Conservation (phyloP, 192 early-diverging fungal species). For the Ambispora gerdemannii region DNA sequence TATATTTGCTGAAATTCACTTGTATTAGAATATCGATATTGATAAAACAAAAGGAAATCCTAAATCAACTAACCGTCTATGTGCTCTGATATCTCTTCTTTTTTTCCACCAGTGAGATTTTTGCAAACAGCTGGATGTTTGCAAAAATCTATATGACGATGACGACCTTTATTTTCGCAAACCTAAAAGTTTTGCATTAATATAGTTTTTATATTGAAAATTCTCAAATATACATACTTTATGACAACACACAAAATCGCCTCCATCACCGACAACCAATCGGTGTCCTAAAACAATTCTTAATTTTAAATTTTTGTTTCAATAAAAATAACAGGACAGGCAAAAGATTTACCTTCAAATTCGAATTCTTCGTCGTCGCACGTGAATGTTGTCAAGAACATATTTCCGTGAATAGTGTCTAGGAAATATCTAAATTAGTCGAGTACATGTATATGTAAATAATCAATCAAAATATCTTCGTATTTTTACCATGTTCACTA, state of each 20-base stretch:
- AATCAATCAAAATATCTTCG: background rate
- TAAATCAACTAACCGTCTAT: slow-evolving; percentile 25
- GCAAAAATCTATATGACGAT: slow-evolving; percentile 34
- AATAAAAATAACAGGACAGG: background rate
- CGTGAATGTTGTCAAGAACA: slow-evolving; percentile 14
- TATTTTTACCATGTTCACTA: background rate
- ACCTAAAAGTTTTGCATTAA: background rate
- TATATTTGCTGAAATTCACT: slow-evolving; percentile 6
- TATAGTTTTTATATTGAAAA: background rate
- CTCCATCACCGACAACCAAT: slow-evolving; percentile 13
- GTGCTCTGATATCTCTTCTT: slow-evolving; percentile 9
- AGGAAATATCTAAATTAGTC: too few relatives aligned
- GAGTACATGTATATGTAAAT: background rate
- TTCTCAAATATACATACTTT: background rate
- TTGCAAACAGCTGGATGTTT: slow-evolving; percentile 10
- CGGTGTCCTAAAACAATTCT: background rate
- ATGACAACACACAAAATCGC: slow-evolving; percentile 24
- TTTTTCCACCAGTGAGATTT: background rate
- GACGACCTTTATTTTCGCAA: slow-evolving; percentile 25
- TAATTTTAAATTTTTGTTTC: background rate
- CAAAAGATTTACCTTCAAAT: slow-evolving; percentile 1
- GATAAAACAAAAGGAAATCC: background rate
- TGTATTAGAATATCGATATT: background rate
- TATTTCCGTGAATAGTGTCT: slow-evolving; percentile 26
- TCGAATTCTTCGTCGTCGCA: slow-evolving; percentile 5